Evolutionary conservation across 768 basidiomycete species (phyloP).

Genomic region (Suillus clintonianus): DNA sequence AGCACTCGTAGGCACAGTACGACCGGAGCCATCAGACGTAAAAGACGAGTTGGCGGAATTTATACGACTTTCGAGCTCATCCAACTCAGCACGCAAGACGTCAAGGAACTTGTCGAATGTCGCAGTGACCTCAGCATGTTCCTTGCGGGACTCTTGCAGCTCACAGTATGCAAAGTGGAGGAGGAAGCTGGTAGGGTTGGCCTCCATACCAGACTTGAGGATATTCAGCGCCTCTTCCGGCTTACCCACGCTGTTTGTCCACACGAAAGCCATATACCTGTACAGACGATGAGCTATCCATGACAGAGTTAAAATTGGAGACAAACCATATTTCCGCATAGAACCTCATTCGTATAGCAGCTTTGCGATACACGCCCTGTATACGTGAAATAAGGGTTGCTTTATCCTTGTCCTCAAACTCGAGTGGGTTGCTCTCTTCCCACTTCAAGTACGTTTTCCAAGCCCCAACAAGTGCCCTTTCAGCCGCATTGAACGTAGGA

Average conservation of each 20-base stretch:
- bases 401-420: constrained; percentile 84
- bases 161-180: constrained; percentile 92
- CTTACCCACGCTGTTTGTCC: constrained; percentile 74
- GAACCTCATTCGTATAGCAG: constrained; percentile 89
- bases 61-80: constrained; percentile 51
- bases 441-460: constrained; percentile 95
- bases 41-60: constrained; percentile 41
- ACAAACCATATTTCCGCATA: constrained; percentile 92
- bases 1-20: constrained; percentile 25
- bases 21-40: constrained; percentile 35
- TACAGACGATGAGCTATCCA: constrained; percentile 7
- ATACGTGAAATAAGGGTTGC: constrained; percentile 67
- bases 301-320: neutral
- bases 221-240: constrained; percentile 80
- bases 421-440: constrained; percentile 94
- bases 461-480: constrained; percentile 73
- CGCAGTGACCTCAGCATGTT: constrained; percentile 67
- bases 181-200: constrained; percentile 86
- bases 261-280: constrained; percentile 91
- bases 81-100: constrained; percentile 64
- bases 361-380: constrained; percentile 84
- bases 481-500: constrained; percentile 72
- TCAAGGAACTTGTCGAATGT: constrained; percentile 74
- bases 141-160: constrained; percentile 59
- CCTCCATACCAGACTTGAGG: constrained; percentile 83